Percentiles rank a stretch among this genome's conserved stretches.
These are phyloP conservation scores for Epichloe bromicola DNA, from an alignment of 2,329 filamentous ascomycete species.

Conservation along the genomic window DNA sequence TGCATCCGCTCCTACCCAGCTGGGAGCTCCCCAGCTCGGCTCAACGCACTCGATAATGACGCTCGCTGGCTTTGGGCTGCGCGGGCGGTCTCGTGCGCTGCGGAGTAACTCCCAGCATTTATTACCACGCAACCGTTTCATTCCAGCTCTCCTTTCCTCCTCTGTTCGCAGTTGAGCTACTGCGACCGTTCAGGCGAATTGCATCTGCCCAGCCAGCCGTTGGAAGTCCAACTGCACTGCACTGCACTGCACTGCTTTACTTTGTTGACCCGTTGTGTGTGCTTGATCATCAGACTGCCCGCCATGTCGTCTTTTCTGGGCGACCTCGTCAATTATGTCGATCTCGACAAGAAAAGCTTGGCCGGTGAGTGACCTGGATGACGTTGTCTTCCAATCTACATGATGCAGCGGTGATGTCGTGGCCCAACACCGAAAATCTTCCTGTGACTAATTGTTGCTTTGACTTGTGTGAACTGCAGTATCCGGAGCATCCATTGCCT, in stretches of 20 bases:
- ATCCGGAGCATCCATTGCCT: constrained; percentile 68
- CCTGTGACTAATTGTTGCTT: constrained; percentile 3
- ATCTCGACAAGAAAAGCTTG: constrained; percentile 55
- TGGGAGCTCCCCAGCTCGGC: neutral
- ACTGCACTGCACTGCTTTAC: neutral
- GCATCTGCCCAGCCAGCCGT: no score
- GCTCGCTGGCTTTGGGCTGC: neutral
- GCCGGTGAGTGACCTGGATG: constrained; percentile 36
- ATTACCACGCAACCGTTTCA: neutral
- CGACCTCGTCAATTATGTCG: constrained; percentile 49
- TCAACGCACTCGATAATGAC: neutral
- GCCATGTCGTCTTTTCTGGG: constrained; percentile 27
- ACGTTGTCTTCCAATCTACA: neutral
- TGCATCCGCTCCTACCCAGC: neutral
- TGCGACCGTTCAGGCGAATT: no score
- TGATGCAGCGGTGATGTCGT: neutral
- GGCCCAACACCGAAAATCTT: neutral
- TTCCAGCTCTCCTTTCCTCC: neutral
- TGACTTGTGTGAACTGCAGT: constrained; percentile 35
- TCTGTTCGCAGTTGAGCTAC: no score
- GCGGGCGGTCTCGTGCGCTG: neutral
- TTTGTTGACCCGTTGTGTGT: neutral
- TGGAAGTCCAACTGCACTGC: neutral
- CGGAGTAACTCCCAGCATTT: neutral
- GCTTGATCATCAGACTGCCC: constrained; percentile 1